phyloP scores from a whole-genome alignment of 176 grass and related monocot species.

The Cocos nucifera region DNA sequence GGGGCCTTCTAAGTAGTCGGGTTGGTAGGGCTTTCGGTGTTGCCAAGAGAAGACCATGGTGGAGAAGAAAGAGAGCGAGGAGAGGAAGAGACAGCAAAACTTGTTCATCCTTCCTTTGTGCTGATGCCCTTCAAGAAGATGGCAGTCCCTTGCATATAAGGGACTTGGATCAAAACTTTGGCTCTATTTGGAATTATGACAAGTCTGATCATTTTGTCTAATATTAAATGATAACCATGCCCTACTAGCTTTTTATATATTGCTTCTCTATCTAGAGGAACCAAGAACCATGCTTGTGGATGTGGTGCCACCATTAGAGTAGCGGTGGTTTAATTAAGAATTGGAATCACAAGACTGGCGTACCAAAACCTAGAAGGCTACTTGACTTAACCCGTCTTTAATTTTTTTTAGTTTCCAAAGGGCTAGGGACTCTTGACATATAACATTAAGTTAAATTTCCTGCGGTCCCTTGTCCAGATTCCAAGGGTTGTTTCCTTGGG shows the following conservation, averaged over 20 bases:
- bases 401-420: neutral
- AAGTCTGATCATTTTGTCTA: neutral
- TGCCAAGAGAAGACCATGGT: too few relatives aligned
- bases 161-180: too few relatives aligned
- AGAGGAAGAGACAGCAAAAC: too few relatives aligned
- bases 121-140: too few relatives aligned
- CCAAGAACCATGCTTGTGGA: neutral
- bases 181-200: neutral
- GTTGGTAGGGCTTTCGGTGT: neutral
- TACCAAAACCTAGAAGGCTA: neutral
- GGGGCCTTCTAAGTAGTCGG: slow-evolving; percentile 39
- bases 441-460: too few relatives aligned
- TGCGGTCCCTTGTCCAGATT: neutral
- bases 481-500: neutral
- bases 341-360: neutral
- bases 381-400: neutral
- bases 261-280: neutral
- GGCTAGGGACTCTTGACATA: too few relatives aligned
- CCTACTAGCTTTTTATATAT: neutral
- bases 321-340: neutral
- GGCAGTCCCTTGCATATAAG: too few relatives aligned
- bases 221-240: neutral
- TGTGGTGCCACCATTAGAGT: neutral
- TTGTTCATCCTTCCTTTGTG: too few relatives aligned
- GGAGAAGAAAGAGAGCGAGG: too few relatives aligned